phyloP scores from a whole-genome alignment of 2,329 filamentous ascomycete species.

The Monascus ruber region DNA sequence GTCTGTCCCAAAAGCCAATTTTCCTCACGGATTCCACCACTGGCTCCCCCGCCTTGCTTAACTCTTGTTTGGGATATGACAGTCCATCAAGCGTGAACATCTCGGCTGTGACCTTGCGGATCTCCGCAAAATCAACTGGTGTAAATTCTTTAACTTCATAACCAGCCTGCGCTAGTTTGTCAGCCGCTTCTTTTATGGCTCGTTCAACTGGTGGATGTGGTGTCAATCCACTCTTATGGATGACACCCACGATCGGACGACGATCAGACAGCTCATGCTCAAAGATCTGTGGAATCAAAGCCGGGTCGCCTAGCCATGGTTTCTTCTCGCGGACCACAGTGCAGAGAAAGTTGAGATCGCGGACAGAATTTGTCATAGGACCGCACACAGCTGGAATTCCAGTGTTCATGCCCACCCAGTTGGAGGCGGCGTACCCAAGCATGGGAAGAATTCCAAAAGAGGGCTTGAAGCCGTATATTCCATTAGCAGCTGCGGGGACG shows the following conservation, averaged over 20 bases:
- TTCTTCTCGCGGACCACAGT: constrained; percentile 10
- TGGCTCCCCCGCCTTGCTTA: constrained; percentile 20
- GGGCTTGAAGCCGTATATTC: constrained; percentile 12
- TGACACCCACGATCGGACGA: constrained; percentile 18
- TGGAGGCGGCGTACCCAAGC: constrained; percentile 19
- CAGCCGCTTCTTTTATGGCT: neutral
- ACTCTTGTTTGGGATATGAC: constrained; percentile 22
- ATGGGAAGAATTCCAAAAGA: constrained; percentile 20
- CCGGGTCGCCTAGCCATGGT: constrained; percentile 9
- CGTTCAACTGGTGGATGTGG: neutral
- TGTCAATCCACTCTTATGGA: neutral
- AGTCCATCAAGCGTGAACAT: constrained; percentile 26
- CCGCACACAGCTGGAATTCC: constrained; percentile 18
- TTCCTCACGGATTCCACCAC: constrained; percentile 21
- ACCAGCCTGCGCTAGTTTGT: neutral
- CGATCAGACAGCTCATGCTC: constrained; percentile 5
- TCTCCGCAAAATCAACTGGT: constrained; percentile 19
- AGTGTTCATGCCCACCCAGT: constrained; percentile 19
- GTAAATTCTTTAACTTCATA: constrained; percentile 19
- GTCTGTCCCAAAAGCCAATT: constrained; percentile 23
- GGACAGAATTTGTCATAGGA: constrained; percentile 14
- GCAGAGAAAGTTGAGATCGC: constrained; percentile 14
- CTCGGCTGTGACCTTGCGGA: constrained; percentile 19
- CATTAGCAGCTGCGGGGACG: constrained; percentile 19
- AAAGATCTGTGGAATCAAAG: constrained; percentile 1